Evolutionary conservation across 2,329 filamentous ascomycete species (phyloP), one percentile per base, ranked within the genome.

Genomic region (Aspergillus melleus): DNA sequence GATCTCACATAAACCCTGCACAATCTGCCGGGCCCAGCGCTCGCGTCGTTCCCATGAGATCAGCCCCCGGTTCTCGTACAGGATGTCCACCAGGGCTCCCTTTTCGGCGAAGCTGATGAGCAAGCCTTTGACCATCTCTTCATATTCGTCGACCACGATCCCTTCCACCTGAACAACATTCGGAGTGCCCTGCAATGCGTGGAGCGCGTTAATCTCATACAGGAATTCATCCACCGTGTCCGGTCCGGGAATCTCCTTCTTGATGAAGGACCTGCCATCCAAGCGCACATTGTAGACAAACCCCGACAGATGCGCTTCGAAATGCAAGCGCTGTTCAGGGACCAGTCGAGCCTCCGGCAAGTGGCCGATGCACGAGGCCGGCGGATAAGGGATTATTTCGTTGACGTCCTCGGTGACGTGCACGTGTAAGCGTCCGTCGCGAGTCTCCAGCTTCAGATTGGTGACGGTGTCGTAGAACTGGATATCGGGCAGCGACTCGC

Each of bases 351-450:
- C 72, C 36, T 73, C 70, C 8, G 64, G 64, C 54, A 97, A 80
- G 74, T 98, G 92, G 16, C 87, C 83, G 59, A 98, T 85, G 62
- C 90, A 87, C 44, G 85, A 85, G 24, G 88, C 79, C 0, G 87
- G 84, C 3, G 95, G 95, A 70, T 94, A 98, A 10, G 87, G 84
- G 59, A 99, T 96, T 60, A 95, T 95, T 79, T 99, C 95, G 80
- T 96, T 95, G 52, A 92, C 86, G 73, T 99, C 95, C 76, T 99
- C 94, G n/a, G 95, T 93, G 55, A 99, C 95, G 74, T 98, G 95
- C 6, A 99, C 92, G 76, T 98, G 93, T 24, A 99, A 82, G 61
- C 92, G 88, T 14, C 91, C 91, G 58, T 96, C 90, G 4, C 86
- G 88, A 0, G 95, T 99, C 74, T 97, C 88, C 19, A 99, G 83